Evolutionary conservation across 73 alveolate species (phyloP).

Genomic region (Paramecium primaurelia): DNA sequence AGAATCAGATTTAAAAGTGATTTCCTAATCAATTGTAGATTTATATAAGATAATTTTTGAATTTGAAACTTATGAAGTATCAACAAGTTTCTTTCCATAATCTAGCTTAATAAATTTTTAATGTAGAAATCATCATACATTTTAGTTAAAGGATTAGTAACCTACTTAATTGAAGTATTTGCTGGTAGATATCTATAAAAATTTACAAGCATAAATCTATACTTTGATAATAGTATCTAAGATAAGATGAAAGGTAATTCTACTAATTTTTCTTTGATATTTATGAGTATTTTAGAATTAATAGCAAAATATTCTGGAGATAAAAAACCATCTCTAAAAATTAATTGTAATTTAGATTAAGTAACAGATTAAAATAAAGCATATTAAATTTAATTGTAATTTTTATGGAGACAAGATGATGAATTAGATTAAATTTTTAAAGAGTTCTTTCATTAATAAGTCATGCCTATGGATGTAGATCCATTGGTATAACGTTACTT

Average conservation of each 20-base stretch:
- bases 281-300: not conserved
- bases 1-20: conserved; percentile 34
- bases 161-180: not conserved
- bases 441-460: not conserved
- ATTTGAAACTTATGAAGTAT: conserved; percentile 27
- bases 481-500: not conserved
- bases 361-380: not conserved
- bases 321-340: not conserved
- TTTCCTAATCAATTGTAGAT: not conserved
- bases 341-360: conserved; percentile 22
- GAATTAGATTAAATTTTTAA: not conserved
- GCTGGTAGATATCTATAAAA: not conserved
- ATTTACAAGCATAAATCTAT: not conserved
- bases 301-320: not conserved
- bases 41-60: not conserved
- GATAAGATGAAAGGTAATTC: not conserved
- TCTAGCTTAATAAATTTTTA: not conserved
- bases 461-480: not conserved
- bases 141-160: not conserved
- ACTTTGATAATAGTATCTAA: conserved; percentile 15
- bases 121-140: not conserved
- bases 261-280: not conserved
- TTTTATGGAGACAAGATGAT: not conserved
- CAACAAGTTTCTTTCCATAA: not conserved
- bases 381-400: not conserved